These are phyloP conservation scores for Lizanozyma gosingica DNA, from an alignment of 1,139 yeast genomes.

Conservation along the genomic window DNA sequence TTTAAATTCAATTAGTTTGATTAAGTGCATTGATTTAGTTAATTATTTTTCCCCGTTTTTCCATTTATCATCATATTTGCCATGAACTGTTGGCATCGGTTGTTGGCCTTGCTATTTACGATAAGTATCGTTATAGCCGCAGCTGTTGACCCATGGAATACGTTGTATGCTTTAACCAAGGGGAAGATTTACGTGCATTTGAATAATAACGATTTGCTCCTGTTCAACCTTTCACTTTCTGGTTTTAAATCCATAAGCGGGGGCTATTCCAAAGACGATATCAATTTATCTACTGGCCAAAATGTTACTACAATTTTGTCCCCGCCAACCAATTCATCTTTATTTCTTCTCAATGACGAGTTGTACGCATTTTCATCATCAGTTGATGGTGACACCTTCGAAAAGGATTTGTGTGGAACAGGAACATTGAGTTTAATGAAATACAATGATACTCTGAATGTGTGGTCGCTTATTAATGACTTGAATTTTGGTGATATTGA, in stretches of 20 bases:
- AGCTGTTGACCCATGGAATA: slow-evolving; percentile 6
- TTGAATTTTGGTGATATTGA: slow-evolving; percentile 16
- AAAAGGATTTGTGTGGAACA: slow-evolving; percentile 19
- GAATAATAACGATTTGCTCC: slow-evolving; percentile 8
- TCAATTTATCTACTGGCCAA: neutral
- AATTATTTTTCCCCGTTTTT: too few species aligned
- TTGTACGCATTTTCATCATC: slow-evolving; percentile 20
- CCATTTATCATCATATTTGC: too few species aligned
- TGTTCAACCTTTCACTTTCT: slow-evolving; percentile 8
- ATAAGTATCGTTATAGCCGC: neutral
- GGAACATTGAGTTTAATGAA: slow-evolving; percentile 19
- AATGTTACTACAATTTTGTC: slow-evolving; percentile 2
- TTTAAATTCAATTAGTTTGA: too few species aligned
- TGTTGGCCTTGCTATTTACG: too few species aligned
- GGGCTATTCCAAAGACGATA: neutral
- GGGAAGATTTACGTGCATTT: slow-evolving; percentile 9
- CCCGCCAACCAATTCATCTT: slow-evolving; percentile 26
- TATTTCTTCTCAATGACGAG: slow-evolving; percentile 21
- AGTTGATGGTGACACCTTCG: slow-evolving; percentile 6
- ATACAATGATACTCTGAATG: slow-evolving; percentile 12
- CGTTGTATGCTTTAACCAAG: slow-evolving; percentile 8
- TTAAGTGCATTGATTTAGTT: too few species aligned
- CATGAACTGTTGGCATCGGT: too few species aligned
- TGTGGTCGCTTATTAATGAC: slow-evolving; percentile 16
- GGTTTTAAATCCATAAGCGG: slow-evolving; percentile 3